phyloP scores from a whole-genome alignment of 768 basidiomycete species.

The Rubroboletus satanas region DNA sequence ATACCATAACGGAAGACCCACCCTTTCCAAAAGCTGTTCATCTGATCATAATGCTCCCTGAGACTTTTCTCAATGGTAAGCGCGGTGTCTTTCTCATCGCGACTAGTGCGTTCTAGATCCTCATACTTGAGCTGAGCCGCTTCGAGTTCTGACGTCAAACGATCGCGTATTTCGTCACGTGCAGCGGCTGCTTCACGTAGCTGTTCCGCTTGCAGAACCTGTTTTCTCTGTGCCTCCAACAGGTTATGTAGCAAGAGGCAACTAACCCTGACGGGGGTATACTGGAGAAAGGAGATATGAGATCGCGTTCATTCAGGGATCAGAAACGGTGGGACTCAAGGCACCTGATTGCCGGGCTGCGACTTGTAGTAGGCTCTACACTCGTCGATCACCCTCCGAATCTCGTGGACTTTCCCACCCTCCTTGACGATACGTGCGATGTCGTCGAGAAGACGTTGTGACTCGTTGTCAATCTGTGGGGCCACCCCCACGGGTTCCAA shows the following conservation, averaged over 20 bases:
- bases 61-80: constrained; percentile 50
- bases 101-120: constrained; percentile 37
- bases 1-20: constrained; percentile 21
- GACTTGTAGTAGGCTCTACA: constrained; percentile 44
- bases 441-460: constrained; percentile 50
- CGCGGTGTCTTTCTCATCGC: constrained; percentile 51
- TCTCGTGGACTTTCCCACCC: constrained; percentile 49
- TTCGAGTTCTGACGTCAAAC: constrained; percentile 33
- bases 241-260: constrained; percentile 49
- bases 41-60: constrained; percentile 47
- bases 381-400: constrained; percentile 51
- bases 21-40: constrained; percentile 41
- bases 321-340: constrained; percentile 10
- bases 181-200: constrained; percentile 30
- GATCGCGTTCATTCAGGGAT: constrained; percentile 11
- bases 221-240: constrained; percentile 43
- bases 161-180: constrained; percentile 31
- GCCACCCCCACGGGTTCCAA: constrained; percentile 20
- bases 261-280: constrained; percentile 47
- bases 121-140: constrained; percentile 39
- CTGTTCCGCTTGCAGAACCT: constrained; percentile 35
- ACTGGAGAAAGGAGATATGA: constrained; percentile 32
- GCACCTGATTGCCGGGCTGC: constrained; percentile 46
- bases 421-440: constrained; percentile 52
- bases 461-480: constrained; percentile 37